Base-by-base conservation (phyloP, 1,139 yeast genomes). In the Candida sojae region DNA sequence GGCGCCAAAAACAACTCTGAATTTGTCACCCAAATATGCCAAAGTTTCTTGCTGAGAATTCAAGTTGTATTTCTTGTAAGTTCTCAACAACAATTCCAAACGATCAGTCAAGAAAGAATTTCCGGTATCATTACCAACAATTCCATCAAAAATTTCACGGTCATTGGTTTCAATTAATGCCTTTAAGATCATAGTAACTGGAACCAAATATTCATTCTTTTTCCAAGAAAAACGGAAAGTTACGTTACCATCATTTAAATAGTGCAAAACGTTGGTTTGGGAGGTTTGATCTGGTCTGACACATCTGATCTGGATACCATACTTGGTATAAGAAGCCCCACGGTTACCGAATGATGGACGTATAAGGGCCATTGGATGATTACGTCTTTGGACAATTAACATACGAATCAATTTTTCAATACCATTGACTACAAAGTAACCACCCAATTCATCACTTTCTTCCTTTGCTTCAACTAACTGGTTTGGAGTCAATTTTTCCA, bases 61-160 rank as follows among this genome's bases (percentile, higher is more conserved):
- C 52, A 93, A 77, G 52, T 81, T 79, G 73, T 92, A 93, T 42
- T 79, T 75, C 68, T 93, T 93, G 79, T 85, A 93, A 43, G 91
- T 83, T 71, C 98, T 84, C 62, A 93, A 77, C 63, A 93, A 77
- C 63, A 95, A 79, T 73, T 93, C 99, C 68, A 95, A 81, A 79
- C 99, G 96, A 82, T 95, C 99, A 32, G 99, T 93, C 67, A 93
- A 80, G 79, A 93, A 93, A 28, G 98, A 91, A 71, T 93, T 91
- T 45, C 81, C 75, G 44, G 84, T 75, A 64, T 92, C 98, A 28
- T 91, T 73, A 59, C 98, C 99, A 39, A 92, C 93, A 55, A 93
- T 89, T 44, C 97, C 97, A 67, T 93, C 97, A 64, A 93, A 93
- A 56, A 95, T 89, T 61, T 91, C 97, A 63, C 96, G 82, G 67